A percentile compares a stretch with the other conserved stretches of the same genome.
Evolutionary conservation across 129 eudicot species (phyloP).

Genomic region (Flaveria linearis): DNA sequence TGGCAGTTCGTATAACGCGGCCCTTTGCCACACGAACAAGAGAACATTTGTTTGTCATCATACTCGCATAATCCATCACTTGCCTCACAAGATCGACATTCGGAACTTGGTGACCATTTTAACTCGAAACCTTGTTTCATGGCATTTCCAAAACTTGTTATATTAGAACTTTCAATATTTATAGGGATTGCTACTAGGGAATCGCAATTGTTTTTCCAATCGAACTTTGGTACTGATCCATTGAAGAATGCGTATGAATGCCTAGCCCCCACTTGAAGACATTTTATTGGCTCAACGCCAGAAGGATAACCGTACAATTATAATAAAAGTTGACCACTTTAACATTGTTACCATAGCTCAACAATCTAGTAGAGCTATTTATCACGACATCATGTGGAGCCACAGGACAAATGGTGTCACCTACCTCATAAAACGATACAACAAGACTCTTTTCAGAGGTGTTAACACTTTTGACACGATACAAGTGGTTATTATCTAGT

Average conservation of each 20-base stretch:
- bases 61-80: slow-evolving; percentile 33
- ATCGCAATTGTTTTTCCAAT: slow-evolving; percentile 33
- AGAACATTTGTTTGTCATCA: neutral
- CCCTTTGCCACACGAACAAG: slow-evolving; percentile 33
- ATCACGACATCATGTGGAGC: slow-evolving; percentile 1
- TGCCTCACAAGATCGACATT: slow-evolving; percentile 33
- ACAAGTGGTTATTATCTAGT: slow-evolving; percentile 3
- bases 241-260: slow-evolving; percentile 34
- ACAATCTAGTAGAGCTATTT: neutral
- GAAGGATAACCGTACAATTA: slow-evolving; percentile 29
- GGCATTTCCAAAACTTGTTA: slow-evolving; percentile 12
- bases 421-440: neutral
- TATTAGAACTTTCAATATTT: slow-evolving; percentile 9
- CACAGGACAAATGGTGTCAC: slow-evolving; percentile 11
- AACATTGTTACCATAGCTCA: slow-evolving; percentile 10
- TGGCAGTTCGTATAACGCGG: slow-evolving; percentile 18
- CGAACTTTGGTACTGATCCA: slow-evolving; percentile 29
- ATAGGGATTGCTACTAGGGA: slow-evolving; percentile 28
- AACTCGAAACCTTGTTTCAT: slow-evolving; percentile 32
- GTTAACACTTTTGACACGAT: slow-evolving; percentile 20
- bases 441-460: slow-evolving; percentile 11
- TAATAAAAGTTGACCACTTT: neutral
- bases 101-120: slow-evolving; percentile 22
- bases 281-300: slow-evolving; percentile 31
- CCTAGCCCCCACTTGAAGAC: slow-evolving; percentile 34